Conservation (phyloP, 1,139 yeast genomes). For the Trichomonascaceae sp. region DNA sequence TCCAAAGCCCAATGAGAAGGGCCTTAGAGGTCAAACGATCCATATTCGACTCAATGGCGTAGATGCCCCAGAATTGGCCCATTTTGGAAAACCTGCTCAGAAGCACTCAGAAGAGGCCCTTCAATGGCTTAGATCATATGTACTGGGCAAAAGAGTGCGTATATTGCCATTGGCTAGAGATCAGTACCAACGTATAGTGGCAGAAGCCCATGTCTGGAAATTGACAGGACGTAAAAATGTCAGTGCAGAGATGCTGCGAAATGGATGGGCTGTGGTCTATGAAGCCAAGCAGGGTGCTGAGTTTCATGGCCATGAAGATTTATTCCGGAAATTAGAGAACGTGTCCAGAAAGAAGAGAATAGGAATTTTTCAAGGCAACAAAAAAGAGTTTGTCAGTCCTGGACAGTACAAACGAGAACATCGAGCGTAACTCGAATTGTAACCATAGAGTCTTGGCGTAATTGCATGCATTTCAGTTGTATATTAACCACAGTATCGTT, state of each 20-base stretch:
- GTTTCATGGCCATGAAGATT: constrained; percentile 66
- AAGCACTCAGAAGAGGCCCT: constrained; percentile 83
- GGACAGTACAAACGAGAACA: constrained; percentile 60
- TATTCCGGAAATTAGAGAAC: constrained; percentile 54
- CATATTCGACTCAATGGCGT: constrained; percentile 81
- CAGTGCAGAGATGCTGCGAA: constrained; percentile 76
- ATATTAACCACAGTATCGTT: background rate
- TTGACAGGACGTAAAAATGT: constrained; percentile 73
- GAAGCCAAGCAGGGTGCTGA: constrained; percentile 80
- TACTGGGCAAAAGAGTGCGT: constrained; percentile 61
- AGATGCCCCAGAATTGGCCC: constrained; percentile 97
- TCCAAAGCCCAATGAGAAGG: constrained; percentile 41
- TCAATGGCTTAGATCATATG: constrained; percentile 59
- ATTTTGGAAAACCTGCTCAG: constrained; percentile 92
- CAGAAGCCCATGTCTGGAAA: constrained; percentile 68
- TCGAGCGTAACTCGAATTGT: background rate
- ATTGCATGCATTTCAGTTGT: background rate
- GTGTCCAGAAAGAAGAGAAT: constrained; percentile 48
- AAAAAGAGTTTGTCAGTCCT: constrained; percentile 60
- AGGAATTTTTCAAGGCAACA: constrained; percentile 64
- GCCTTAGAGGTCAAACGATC: constrained; percentile 33
- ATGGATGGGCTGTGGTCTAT: constrained; percentile 82
- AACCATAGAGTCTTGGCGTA: background rate
- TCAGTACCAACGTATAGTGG: constrained; percentile 86
- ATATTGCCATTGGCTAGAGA: constrained; percentile 76